A percentile compares a stretch with the other conserved stretches of the same genome.
phyloP scores from a whole-genome alignment of 1,284 basidiomycete genomes.

The Trametes polyzona region DNA sequence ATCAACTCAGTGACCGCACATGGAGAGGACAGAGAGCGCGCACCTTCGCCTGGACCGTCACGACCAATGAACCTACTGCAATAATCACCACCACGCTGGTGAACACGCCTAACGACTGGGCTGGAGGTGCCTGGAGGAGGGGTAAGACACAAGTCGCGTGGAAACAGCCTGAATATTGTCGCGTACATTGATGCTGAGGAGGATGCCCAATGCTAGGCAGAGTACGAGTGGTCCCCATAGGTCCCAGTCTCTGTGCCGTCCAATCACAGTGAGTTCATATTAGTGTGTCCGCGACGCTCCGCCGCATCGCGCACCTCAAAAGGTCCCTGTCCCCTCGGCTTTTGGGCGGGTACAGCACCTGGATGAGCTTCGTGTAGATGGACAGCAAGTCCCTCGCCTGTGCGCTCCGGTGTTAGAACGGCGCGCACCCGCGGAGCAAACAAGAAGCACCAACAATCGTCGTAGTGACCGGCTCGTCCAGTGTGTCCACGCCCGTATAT shows the following conservation, averaged over 20 bases:
- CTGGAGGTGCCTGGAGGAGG: slow-evolving; percentile 70
- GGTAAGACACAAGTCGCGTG: neutral
- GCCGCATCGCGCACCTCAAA: slow-evolving; percentile 51
- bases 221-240: slow-evolving; percentile 93
- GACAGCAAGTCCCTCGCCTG: slow-evolving; percentile 87
- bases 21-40: neutral
- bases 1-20: neutral
- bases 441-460: slow-evolving; percentile 74
- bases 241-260: slow-evolving; percentile 92
- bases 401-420: neutral
- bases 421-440: neutral
- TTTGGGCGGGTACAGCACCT: slow-evolving; percentile 88
- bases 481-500: slow-evolving; percentile 81
- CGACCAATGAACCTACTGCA: slow-evolving; percentile 84
- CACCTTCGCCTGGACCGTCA: slow-evolving; percentile 92
- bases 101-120: slow-evolving; percentile 87
- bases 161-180: neutral
- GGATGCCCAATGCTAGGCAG: slow-evolving; percentile 82
- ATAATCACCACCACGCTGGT: slow-evolving; percentile 92
- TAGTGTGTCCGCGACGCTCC: neutral
- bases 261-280: neutral
- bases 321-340: slow-evolving; percentile 76
- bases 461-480: slow-evolving; percentile 88
- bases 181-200: slow-evolving; percentile 87
- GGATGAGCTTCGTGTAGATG: slow-evolving; percentile 89